phyloP scores from a whole-genome alignment of 306 rosid species.

The Astragalus membranaceus region DNA sequence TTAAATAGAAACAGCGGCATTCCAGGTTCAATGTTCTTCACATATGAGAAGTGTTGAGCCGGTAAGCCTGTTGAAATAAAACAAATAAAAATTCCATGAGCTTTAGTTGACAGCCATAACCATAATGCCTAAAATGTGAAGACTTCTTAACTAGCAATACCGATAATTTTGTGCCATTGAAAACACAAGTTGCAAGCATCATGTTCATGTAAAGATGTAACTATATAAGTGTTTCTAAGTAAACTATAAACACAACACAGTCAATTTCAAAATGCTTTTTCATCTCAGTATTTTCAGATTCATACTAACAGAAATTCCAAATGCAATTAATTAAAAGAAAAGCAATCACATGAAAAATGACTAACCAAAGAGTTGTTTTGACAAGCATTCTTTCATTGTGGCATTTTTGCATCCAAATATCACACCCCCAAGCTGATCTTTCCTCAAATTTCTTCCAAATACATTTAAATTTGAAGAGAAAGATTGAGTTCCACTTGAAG shows the following conservation, averaged over 20 bases:
- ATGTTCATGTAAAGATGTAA: background rate
- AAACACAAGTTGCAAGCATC: background rate
- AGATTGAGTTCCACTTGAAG: background rate
- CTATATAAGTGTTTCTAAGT: background rate
- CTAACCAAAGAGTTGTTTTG: constrained; percentile 79
- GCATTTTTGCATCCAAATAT: constrained; percentile 66
- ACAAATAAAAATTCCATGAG: constrained; percentile 25
- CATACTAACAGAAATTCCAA: background rate
- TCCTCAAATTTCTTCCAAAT: constrained; percentile 51
- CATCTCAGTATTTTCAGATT: background rate
- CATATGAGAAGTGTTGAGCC: constrained; percentile 58
- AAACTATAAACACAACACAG: background rate
- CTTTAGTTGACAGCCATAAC: background rate
- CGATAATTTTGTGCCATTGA: background rate
- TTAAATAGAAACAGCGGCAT: constrained; percentile 91
- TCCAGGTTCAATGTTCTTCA: constrained; percentile 78
- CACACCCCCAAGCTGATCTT: constrained; percentile 71
- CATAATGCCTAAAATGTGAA: background rate
- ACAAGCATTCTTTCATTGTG: constrained; percentile 65
- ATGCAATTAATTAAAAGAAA: background rate
- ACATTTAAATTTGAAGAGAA: constrained; percentile 14
- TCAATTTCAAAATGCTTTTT: constrained; percentile 11
- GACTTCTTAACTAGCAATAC: background rate
- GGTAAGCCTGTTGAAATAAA: constrained; percentile 63
- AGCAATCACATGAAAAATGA: constrained; percentile 14